A percentile compares a stretch with the other conserved stretches of the same genome.
Conservation (phyloP, 345 rosid species). For the Psidium friedrichsthalianum region DNA sequence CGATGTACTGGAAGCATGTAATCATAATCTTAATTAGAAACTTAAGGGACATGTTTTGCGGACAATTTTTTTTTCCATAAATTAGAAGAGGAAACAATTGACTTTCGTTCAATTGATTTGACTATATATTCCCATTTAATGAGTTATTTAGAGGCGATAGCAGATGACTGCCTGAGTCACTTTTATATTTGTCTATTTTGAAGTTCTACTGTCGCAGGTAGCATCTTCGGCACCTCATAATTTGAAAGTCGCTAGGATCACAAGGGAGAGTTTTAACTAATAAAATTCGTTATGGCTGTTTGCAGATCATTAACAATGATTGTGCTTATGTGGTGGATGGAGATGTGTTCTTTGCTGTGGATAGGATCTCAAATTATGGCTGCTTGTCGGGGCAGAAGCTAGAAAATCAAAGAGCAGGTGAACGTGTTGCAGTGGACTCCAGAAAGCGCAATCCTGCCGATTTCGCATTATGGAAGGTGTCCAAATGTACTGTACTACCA, state of each 20-base stretch:
- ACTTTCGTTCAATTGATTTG: neutral
- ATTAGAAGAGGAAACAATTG: neutral
- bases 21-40: neutral
- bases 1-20: neutral
- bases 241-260: neutral
- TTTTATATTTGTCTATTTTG: neutral
- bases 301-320: constrained; percentile 72
- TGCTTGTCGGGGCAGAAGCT: constrained; percentile 57
- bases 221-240: too few relatives aligned
- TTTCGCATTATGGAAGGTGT: constrained; percentile 91
- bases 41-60: neutral
- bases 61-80: neutral
- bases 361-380: constrained; percentile 67
- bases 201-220: too few relatives aligned
- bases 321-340: constrained; percentile 66
- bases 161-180: neutral
- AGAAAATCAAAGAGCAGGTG: constrained; percentile 75
- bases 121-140: neutral
- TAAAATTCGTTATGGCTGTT: neutral
- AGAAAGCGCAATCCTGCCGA: constrained; percentile 83
- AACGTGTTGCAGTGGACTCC: constrained; percentile 73
- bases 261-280: neutral
- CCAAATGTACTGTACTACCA: neutral
- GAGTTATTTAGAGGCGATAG: neutral
- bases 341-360: constrained; percentile 75